Base-by-base conservation (phyloP, 2,329 filamentous ascomycete species). In the Orbilia oligospora region DNA sequence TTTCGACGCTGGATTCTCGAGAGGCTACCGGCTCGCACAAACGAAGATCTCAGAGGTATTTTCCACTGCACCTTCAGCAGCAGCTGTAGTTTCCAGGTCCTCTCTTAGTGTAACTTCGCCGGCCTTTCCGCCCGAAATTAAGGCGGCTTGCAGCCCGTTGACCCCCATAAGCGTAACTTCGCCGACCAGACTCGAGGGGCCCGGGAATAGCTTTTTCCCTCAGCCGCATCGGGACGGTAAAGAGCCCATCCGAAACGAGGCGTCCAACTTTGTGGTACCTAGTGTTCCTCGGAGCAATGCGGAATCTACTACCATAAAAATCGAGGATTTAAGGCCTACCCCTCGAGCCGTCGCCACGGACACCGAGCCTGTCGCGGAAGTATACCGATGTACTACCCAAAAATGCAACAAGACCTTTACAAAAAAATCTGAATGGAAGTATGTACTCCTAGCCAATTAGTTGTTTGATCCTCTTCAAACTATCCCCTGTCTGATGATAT, bases 351-450 rank as follows among this genome's bases (percentile, higher is more conserved):
- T 36, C 33, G 75, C 64, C 20, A 69, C 53, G 10, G 75, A 72
- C 14, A 55, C 41, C 14, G 75, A 78, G 1, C 16, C 4, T 5
- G 18, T 48, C 9, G 22, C 46, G 14, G 75, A 78, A 46, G 24
- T 44, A 12, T 68, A 68, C 20, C 18, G 44, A 27, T 78, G 75
- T 22, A n/a, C 16, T 14, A 38, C 63, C 55, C 10, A 18, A 2
- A 78, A 78, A 46, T 78, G 75, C 38, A 24, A 46, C 4, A 78
- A 78, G 14, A 49, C 36, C 0, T 78, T 78, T 22, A 56, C 63
- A 0, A 78, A 78, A 33, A 71, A 72, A 12, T 56, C 44, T 6
- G 75, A 78, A 58, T 78, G 41, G 41, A 78, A 78, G 75, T 78
- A 65, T 49, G 73, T 71, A 27, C 14, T n/a, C 22, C n/a, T 16